Percentiles rank a stretch among this genome's conserved stretches.
Conservation (phyloP, 345 rosid genomes). For the Eutrema yunnanense region DNA sequence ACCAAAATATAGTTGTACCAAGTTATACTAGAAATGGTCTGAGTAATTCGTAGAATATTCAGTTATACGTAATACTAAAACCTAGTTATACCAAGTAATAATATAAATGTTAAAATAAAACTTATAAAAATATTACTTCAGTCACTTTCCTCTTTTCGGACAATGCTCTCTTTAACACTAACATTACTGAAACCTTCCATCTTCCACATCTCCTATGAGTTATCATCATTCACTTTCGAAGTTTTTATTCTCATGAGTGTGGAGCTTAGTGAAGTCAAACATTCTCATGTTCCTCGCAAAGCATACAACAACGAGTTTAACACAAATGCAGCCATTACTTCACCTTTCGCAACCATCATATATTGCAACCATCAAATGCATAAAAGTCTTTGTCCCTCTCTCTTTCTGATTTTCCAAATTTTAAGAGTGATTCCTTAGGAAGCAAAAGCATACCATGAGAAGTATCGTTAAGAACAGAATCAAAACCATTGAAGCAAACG, state of each 20-base stretch:
- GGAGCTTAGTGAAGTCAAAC: slow-evolving; percentile 44
- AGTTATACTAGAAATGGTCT: too few relatives aligned
- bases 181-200: slow-evolving; percentile 31
- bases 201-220: slow-evolving; percentile 27
- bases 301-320: slow-evolving; percentile 67
- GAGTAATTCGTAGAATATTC: too few relatives aligned
- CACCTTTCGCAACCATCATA: slow-evolving; percentile 69
- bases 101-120: neutral
- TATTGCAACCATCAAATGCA: slow-evolving; percentile 46
- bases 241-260: slow-evolving; percentile 36
- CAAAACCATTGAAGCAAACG: too few relatives aligned
- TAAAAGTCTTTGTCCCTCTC: neutral
- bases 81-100: too few relatives aligned
- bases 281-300: slow-evolving; percentile 61
- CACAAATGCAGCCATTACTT: slow-evolving; percentile 55
- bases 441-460: slow-evolving; percentile 47
- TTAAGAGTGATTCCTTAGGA: neutral
- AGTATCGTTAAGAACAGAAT: too few relatives aligned
- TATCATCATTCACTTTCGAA: slow-evolving; percentile 15
- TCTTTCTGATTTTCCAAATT: neutral
- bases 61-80: too few relatives aligned
- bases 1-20: too few relatives aligned
- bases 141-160: slow-evolving; percentile 76
- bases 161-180: slow-evolving; percentile 72
- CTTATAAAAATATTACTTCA: slow-evolving; percentile 17